Evolutionary conservation across 2,329 filamentous ascomycete genomes (phyloP), one percentile per base, ranked within the genome.

Genomic region (Didymella exigua): DNA sequence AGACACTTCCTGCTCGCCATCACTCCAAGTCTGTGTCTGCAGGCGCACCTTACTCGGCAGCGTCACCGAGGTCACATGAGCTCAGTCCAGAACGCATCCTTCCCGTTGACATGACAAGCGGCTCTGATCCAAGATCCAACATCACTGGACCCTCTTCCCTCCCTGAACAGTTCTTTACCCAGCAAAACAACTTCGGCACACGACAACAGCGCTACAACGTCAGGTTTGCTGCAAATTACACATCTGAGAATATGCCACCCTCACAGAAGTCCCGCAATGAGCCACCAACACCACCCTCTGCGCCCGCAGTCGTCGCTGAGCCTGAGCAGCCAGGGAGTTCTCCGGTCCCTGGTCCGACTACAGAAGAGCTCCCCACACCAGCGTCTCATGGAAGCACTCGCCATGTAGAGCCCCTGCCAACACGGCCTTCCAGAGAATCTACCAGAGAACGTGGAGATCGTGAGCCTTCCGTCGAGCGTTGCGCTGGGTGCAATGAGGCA

Each of bases 131-230:
- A 13, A 42, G 33, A 41, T n/a, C 37, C 16, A 60, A 54, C 31
- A 56, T 46, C 37, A 41, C 49, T 9, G 44, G 54, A 7, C 48
- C 56, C 1, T 54, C 62, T 29, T 46, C 48, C 23, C 16, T 51
- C 29, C 57, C 27, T 27, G 59, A 43, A 29, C 54, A 31, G 13
- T 49, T 49, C 14, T 48, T 53, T 13, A 49, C 54, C 14, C 53
- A 59, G 14, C 40, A 57, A 36, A 53, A 52, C 47, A 56, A 37
- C 30, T 56, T 36, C n/a, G 52, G 52, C 13, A 59, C 61, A 14
- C 63, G 63, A 26, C 62, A 64, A 37, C 61, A 65, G 41, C 65
- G 65, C 34, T 67, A 65, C 60, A 67, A 67, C 63, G 65, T 67
- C 19, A 61, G 65, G 31, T 67, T 67, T 34, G 63, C 61, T 27